Evolutionary conservation across 768 basidiomycete species (phyloP).

Genomic region (Inosperma sp.): DNA sequence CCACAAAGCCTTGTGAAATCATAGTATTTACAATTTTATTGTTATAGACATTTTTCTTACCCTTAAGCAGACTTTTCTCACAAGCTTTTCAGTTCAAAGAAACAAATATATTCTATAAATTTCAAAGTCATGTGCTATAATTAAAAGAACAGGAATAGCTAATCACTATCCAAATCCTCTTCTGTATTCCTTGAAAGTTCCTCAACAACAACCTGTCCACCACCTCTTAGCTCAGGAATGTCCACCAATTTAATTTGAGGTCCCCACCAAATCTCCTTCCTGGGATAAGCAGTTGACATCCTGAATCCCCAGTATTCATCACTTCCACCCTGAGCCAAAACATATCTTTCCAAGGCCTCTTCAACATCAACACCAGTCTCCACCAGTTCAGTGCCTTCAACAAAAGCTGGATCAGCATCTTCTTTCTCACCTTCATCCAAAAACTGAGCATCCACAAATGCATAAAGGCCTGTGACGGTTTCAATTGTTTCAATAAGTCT

Average conservation of each 20-base stretch:
- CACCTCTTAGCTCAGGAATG: constrained; percentile 49
- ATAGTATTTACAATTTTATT: too few species aligned
- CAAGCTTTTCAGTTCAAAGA: too few species aligned
- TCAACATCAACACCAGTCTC: not conserved
- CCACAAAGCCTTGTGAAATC: too few species aligned
- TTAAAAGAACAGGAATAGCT: too few species aligned
- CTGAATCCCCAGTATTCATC: constrained; percentile 71
- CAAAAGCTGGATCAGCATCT: constrained; percentile 38
- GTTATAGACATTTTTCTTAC: too few species aligned
- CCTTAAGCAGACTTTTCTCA: too few species aligned
- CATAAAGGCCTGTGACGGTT: constrained; percentile 62
- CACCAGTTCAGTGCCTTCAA: constrained; percentile 5
- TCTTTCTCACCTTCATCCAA: constrained; percentile 24
- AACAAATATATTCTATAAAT: too few species aligned
- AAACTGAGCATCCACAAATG: constrained; percentile 58
- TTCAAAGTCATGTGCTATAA: too few species aligned
- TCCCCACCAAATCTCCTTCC: constrained; percentile 55
- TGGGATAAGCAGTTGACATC: constrained; percentile 65
- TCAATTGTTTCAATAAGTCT: constrained; percentile 61
- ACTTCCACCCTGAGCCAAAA: constrained; percentile 16
- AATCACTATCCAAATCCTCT: constrained; percentile 43
- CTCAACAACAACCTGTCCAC: constrained; percentile 64
- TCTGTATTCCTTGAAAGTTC: constrained; percentile 22
- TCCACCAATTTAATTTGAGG: constrained; percentile 36
- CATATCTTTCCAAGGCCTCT: constrained; percentile 19